Evolutionary conservation across 768 basidiomycete genomes (phyloP).

Genomic region (Suillus hirtellus): DNA sequence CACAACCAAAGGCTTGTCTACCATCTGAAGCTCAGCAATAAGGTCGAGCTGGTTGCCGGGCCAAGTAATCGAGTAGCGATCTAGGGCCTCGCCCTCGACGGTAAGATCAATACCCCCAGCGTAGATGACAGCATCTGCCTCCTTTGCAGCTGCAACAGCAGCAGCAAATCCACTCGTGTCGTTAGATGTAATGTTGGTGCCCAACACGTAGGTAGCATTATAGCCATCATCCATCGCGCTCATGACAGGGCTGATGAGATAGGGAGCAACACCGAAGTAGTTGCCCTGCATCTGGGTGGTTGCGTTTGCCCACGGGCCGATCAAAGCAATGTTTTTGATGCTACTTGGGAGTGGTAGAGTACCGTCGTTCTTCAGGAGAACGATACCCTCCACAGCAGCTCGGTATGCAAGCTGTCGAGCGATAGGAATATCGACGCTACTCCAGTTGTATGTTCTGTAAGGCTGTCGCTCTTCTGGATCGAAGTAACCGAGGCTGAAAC

Average conservation of each 20-base stretch:
- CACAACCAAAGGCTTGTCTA: slow-evolving; percentile 53
- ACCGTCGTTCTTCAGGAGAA: slow-evolving; percentile 65
- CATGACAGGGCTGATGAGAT: slow-evolving; percentile 53
- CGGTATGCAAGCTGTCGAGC: slow-evolving; percentile 51
- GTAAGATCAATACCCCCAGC: slow-evolving; percentile 55
- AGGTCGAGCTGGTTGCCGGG: slow-evolving; percentile 56
- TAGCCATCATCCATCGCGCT: slow-evolving; percentile 50
- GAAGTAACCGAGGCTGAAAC: slow-evolving; percentile 54
- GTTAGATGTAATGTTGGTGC: slow-evolving; percentile 43
- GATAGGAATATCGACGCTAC: slow-evolving; percentile 46
- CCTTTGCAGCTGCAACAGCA: slow-evolving; percentile 48
- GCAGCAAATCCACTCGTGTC: slow-evolving; percentile 47
- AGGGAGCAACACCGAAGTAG: slow-evolving; percentile 55
- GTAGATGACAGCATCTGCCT: slow-evolving; percentile 52
- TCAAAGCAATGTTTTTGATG: slow-evolving; percentile 52
- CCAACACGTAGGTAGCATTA: slow-evolving; percentile 42
- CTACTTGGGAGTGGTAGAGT: slow-evolving; percentile 50
- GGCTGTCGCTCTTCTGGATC: slow-evolving; percentile 51
- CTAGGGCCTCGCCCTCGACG: slow-evolving; percentile 48
- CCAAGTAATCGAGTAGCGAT: slow-evolving; percentile 53
- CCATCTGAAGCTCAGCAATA: slow-evolving; percentile 42
- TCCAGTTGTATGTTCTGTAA: slow-evolving; percentile 50
- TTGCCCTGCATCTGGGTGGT: slow-evolving; percentile 60
- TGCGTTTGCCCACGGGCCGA: slow-evolving; percentile 61
- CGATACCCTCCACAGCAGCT: slow-evolving; percentile 55